phyloP scores from a whole-genome alignment of 1,284 basidiomycete genomes.

The Pseudozyma sp. region DNA sequence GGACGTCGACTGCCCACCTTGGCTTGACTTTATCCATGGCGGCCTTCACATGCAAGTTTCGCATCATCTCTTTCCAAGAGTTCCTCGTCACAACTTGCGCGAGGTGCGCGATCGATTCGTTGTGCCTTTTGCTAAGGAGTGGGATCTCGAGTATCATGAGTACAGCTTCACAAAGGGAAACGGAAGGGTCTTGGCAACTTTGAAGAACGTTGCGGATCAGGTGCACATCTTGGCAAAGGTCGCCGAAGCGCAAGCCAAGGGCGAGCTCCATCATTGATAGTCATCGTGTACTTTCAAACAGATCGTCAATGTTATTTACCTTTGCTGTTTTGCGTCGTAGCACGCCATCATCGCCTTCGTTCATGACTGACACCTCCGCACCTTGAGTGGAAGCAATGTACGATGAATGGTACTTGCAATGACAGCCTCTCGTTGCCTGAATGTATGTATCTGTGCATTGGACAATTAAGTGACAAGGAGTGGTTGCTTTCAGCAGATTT shows the following conservation, averaged over 20 bases:
- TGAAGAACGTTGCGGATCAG: conserved; percentile 84
- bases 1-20: conserved; percentile 88
- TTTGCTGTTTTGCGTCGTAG: no score
- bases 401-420: no score
- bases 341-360: no score
- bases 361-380: no score
- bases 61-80: conserved; percentile 94
- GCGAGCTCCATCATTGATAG: conserved; percentile 62
- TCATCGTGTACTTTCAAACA: not conserved
- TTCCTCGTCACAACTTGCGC: conserved; percentile 92
- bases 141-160: conserved; percentile 79
- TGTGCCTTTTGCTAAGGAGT: conserved; percentile 78
- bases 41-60: conserved; percentile 95
- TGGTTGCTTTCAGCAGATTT: no score
- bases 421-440: no score
- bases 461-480: no score
- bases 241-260: conserved; percentile 72
- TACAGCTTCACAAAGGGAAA: conserved; percentile 90
- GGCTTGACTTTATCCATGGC: conserved; percentile 89
- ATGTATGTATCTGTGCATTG: no score
- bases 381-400: no score
- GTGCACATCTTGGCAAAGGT: conserved; percentile 76
- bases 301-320: not conserved
- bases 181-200: conserved; percentile 79
- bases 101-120: conserved; percentile 80